Evolutionary conservation across 192 early-diverging fungal species (phyloP).

Genomic region (Mortierella antarctica): DNA sequence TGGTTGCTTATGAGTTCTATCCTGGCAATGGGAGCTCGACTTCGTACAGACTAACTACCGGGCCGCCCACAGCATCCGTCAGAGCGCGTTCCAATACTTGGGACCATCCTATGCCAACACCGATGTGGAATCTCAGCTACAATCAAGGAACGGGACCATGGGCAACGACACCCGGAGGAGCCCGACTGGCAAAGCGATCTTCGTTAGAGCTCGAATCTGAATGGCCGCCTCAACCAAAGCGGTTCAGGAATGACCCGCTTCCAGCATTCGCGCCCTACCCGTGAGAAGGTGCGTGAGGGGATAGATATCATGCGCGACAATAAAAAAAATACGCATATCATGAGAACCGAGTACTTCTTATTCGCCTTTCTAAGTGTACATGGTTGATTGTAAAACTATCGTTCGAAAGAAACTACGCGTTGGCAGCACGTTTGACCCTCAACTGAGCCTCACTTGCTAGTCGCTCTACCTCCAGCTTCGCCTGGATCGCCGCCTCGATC

Average conservation of each 20-base stretch:
- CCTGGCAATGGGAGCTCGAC: slow-evolving; percentile 12
- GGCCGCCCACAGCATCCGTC: slow-evolving; percentile 23
- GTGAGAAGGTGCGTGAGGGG: neutral
- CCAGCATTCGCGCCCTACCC: slow-evolving; percentile 7
- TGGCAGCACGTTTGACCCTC: slow-evolving; percentile 8
- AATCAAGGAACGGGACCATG: neutral
- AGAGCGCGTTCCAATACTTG: slow-evolving; percentile 39
- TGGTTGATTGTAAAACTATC: too few species aligned
- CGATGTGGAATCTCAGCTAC: neutral
- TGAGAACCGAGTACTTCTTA: too few species aligned
- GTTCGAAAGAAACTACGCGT: neutral
- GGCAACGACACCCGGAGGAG: neutral
- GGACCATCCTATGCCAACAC: slow-evolving; percentile 28
- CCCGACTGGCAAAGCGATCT: neutral
- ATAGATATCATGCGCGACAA: too few species aligned
- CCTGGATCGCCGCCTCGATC: slow-evolving; percentile 11
- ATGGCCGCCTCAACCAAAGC: slow-evolving; percentile 26
- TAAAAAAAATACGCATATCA: too few species aligned
- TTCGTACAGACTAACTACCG: slow-evolving; percentile 27
- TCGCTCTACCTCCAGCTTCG: slow-evolving; percentile 5
- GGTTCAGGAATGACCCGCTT: slow-evolving; percentile 7
- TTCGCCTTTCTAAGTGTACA: too few species aligned
- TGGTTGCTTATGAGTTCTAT: slow-evolving; percentile 44
- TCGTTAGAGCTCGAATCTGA: slow-evolving; percentile 27
- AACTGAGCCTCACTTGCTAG: slow-evolving; percentile 2